Evolutionary conservation across 345 rosid genomes (phyloP).

Genomic region (Euphorbia tirucalli): DNA sequence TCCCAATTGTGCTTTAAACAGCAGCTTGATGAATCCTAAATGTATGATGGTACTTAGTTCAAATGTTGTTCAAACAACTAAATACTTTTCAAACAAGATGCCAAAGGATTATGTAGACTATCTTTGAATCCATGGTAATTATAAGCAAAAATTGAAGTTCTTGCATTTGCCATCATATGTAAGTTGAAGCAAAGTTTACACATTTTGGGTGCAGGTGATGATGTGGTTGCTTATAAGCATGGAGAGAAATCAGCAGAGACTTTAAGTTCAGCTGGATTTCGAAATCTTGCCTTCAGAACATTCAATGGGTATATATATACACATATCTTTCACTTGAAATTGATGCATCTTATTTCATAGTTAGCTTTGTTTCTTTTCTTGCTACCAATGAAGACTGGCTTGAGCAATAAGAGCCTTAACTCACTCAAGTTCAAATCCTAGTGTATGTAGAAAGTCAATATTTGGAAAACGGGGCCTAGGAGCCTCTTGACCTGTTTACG

Average conservation of each 20-base stretch:
- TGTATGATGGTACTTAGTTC: no score
- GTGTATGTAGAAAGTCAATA: no score
- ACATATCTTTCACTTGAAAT: not conserved
- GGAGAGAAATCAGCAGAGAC: constrained; percentile 61
- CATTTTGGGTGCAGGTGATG: constrained; percentile 48
- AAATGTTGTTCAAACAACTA: no score
- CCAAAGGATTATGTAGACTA: not conserved
- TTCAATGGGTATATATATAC: constrained; percentile 37
- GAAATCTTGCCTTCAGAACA: constrained; percentile 33
- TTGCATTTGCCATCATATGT: not conserved
- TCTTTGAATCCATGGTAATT: not conserved
- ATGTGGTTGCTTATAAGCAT: constrained; percentile 53
- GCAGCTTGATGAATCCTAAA: no score
- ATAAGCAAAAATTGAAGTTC: not conserved
- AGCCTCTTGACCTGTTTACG: no score
- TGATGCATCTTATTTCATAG: not conserved
- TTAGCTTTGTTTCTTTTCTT: no score
- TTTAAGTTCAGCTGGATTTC: constrained; percentile 50
- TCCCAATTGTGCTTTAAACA: no score
- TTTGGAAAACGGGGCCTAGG: no score
- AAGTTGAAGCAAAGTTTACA: not conserved
- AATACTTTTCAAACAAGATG: not conserved
- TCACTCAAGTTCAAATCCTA: no score
- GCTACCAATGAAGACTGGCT: no score
- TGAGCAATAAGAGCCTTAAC: no score